These are phyloP conservation scores for Parathielavia appendiculata DNA, from an alignment of 495 filamentous ascomycete species.

Conservation along the genomic window DNA sequence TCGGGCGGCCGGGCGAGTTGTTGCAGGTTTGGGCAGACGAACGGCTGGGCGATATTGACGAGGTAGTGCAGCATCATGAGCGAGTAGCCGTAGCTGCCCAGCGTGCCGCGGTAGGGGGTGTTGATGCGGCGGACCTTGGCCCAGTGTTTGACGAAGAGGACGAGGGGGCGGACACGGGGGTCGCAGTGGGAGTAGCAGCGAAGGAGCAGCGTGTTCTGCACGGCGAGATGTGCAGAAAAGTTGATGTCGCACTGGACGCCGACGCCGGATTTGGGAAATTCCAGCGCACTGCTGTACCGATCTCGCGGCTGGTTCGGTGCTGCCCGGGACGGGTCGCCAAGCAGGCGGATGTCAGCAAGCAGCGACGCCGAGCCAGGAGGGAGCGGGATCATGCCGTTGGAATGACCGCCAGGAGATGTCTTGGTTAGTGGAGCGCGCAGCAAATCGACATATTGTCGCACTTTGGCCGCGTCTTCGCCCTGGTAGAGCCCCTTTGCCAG, in stretches of 20 bases:
- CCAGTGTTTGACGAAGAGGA: slow-evolving; percentile 81
- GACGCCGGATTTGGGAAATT: slow-evolving; percentile 63
- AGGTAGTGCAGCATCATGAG: slow-evolving; percentile 91
- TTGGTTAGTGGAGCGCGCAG: slow-evolving; percentile 21
- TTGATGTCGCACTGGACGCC: slow-evolving; percentile 83
- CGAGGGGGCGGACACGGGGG: slow-evolving; percentile 63
- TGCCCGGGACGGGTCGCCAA: slow-evolving; percentile 39
- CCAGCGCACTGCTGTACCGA: slow-evolving; percentile 52
- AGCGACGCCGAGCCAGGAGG: slow-evolving; percentile 19
- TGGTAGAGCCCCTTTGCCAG: slow-evolving; percentile 39
- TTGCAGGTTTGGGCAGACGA: slow-evolving; percentile 77
- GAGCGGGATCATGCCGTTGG: slow-evolving; percentile 28
- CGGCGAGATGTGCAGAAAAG: slow-evolving; percentile 69
- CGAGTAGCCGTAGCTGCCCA: slow-evolving; percentile 85
- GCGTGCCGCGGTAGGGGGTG: slow-evolving; percentile 70
- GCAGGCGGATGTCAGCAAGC: slow-evolving; percentile 32
- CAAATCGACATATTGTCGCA: slow-evolving; percentile 41
- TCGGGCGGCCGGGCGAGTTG: slow-evolving; percentile 42
- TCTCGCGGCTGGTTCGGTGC: slow-evolving; percentile 48
- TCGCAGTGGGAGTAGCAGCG: slow-evolving; percentile 73
- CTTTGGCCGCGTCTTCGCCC: slow-evolving; percentile 22
- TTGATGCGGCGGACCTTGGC: slow-evolving; percentile 77
- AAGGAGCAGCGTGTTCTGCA: slow-evolving; percentile 74
- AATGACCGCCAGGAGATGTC: background rate
- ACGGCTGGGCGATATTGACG: slow-evolving; percentile 68